Evolutionary conservation across 148 eudicot genomes (phyloP).

Genomic region (Amaranthus cruentus): DNA sequence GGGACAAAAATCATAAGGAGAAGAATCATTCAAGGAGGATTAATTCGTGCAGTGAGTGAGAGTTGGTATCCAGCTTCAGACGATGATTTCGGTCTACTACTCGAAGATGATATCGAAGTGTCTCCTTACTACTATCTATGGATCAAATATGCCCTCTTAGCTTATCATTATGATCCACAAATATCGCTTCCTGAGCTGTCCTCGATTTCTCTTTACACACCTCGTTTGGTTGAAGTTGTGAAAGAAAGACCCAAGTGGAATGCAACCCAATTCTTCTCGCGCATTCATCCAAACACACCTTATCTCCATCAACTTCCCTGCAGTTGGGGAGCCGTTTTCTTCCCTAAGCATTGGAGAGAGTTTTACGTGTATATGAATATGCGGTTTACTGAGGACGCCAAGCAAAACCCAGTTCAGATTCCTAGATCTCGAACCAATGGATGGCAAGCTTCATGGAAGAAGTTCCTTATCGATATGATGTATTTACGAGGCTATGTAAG

Average conservation of each 20-base stretch:
- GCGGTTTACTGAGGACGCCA: slow-evolving; percentile 88
- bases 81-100: slow-evolving; percentile 72
- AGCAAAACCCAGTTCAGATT: slow-evolving; percentile 86
- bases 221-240: slow-evolving; percentile 83
- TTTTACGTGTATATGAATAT: slow-evolving; percentile 98
- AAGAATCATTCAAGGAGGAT: slow-evolving; percentile 93
- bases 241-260: slow-evolving; percentile 95
- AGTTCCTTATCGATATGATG: slow-evolving; percentile 96
- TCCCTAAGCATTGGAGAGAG: slow-evolving; percentile 96
- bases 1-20: slow-evolving; percentile 66
- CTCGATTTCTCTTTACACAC: slow-evolving; percentile 88
- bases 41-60: slow-evolving; percentile 91
- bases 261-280: slow-evolving; percentile 67
- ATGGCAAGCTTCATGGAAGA: slow-evolving; percentile 99
- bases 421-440: slow-evolving; percentile 93
- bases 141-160: slow-evolving; percentile 79
- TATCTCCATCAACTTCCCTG: slow-evolving; percentile 91
- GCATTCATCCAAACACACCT: slow-evolving; percentile 89
- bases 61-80: slow-evolving; percentile 96
- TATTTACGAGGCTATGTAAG: slow-evolving; percentile 84
- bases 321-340: slow-evolving; percentile 96
- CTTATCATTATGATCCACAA: slow-evolving; percentile 88
- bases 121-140: slow-evolving; percentile 91
- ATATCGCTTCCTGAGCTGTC: slow-evolving; percentile 82
- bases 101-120: slow-evolving; percentile 91